Percentiles rank a stretch among this genome's conserved stretches.
phyloP scores from a whole-genome alignment of 331 rosid genomes.

The Ulmus americana region DNA sequence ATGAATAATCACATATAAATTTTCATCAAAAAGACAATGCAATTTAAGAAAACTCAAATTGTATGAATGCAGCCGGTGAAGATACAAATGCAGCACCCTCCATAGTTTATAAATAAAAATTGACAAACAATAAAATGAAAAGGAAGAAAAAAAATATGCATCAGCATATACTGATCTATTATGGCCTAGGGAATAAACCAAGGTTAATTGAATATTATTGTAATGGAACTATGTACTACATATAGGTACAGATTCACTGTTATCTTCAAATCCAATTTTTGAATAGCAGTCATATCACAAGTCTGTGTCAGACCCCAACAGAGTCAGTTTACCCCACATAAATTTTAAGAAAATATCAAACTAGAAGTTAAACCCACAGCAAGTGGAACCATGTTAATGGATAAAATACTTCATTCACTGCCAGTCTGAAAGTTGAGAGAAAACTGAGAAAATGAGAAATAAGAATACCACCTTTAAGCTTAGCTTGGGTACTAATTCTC shows the following conservation, averaged over 20 bases:
- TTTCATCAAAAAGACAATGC: background rate
- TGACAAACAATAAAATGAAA: background rate
- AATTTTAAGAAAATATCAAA: constrained; percentile 12
- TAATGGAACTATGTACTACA: background rate
- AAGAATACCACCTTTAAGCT: constrained; percentile 63
- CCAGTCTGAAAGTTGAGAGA: constrained; percentile 9
- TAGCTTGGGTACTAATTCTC: constrained; percentile 95
- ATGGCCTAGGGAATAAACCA: background rate
- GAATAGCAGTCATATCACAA: background rate
- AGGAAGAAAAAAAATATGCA: background rate
- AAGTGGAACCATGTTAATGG: background rate
- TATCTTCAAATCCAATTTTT: constrained; percentile 1
- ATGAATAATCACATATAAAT: constrained; percentile 9
- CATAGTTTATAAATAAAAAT: background rate
- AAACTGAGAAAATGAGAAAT: constrained; percentile 15
- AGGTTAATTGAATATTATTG: background rate
- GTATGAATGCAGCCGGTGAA: constrained; percentile 19
- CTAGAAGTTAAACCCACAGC: background rate
- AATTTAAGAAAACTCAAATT: background rate
- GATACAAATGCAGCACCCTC: constrained; percentile 11
- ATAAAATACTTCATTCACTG: constrained; percentile 13
- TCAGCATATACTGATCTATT: background rate
- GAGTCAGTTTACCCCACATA: constrained; percentile 1
- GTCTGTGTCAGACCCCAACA: constrained; percentile 1
- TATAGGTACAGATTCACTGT: background rate